These are phyloP conservation scores for Uronychia binucleata DNA, from an alignment of 73 alveolate species.

Conservation along the genomic window DNA sequence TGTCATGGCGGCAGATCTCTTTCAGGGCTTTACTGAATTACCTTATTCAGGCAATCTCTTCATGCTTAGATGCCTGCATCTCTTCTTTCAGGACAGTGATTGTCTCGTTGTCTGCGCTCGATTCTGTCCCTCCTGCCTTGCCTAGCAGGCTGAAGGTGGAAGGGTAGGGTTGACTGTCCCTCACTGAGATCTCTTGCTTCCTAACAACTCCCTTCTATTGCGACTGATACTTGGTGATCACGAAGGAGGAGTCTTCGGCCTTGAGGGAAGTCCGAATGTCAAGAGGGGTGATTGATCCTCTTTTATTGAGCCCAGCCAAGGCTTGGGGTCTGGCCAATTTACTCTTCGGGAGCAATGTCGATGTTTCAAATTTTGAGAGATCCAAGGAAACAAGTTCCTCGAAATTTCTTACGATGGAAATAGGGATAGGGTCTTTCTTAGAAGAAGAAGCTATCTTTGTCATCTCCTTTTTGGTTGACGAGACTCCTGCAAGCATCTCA, in stretches of 20 bases:
- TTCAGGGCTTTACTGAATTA: constrained; percentile 15
- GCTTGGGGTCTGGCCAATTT: too few relatives aligned
- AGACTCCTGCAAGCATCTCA: neutral
- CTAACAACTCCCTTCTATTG: neutral
- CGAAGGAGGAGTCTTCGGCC: neutral
- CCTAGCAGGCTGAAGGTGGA: neutral
- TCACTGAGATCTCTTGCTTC: neutral
- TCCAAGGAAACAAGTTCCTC: neutral
- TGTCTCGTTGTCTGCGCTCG: neutral
- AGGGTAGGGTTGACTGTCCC: neutral
- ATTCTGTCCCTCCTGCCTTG: neutral
- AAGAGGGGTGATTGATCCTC: too few relatives aligned
- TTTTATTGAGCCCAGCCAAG: too few relatives aligned
- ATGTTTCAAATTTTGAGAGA: too few relatives aligned
- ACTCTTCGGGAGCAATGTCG: too few relatives aligned
- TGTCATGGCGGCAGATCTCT: constrained; percentile 10
- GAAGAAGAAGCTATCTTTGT: neutral
- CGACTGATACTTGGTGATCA: neutral
- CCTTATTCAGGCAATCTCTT: constrained; percentile 10
- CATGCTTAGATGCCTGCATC: neutral
- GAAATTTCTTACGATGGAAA: neutral
- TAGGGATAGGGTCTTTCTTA: neutral
- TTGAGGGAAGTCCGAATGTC: too few relatives aligned
- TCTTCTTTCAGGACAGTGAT: neutral
- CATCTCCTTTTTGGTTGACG: neutral